phyloP scores from a whole-genome alignment of 2,329 filamentous ascomycete genomes.

The Tolypocladium tundrense region DNA sequence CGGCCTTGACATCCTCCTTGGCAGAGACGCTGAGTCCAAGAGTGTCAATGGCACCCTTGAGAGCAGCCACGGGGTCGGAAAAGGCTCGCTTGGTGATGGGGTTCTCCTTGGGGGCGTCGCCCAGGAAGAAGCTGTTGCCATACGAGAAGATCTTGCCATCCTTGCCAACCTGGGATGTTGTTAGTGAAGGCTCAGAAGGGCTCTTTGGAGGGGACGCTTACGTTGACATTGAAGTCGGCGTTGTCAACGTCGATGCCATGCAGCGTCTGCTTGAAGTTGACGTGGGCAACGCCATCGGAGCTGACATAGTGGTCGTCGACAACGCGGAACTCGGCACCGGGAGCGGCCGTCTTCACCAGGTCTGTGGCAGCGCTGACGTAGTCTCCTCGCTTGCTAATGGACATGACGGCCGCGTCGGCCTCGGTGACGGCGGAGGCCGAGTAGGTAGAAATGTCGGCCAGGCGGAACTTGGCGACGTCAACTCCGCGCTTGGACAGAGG shows the following conservation, averaged over 20 bases:
- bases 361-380: conserved; percentile 34
- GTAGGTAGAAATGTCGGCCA: conserved; percentile 21
- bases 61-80: conserved; percentile 31
- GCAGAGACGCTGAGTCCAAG: conserved; percentile 21
- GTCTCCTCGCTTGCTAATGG: conserved; percentile 15
- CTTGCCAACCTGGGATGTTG: conserved; percentile 27
- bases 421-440: conserved; percentile 10
- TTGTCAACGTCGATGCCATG: conserved; percentile 51
- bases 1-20: conserved; percentile 11
- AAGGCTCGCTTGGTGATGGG: conserved; percentile 28
- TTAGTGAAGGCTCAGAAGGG: background rate
- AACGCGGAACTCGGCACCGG: conserved; percentile 35
- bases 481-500: conserved; percentile 17
- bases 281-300: conserved; percentile 44
- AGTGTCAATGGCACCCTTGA: conserved; percentile 27
- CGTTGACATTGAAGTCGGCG: conserved; percentile 50
- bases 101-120: conserved; percentile 23
- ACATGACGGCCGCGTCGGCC: conserved; percentile 11
- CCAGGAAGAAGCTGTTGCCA: conserved; percentile 37
- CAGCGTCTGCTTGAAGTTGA: conserved; percentile 48
- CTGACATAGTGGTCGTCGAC: conserved; percentile 43
- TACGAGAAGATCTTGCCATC: conserved; percentile 48
- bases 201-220: conserved; percentile 21
- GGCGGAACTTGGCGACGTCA: conserved; percentile 20
- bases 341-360: conserved; percentile 27